Percentiles rank a stretch among this genome's conserved stretches.
Conservation (phyloP, 306 rosid genomes). For the Quercus berberidifolia region DNA sequence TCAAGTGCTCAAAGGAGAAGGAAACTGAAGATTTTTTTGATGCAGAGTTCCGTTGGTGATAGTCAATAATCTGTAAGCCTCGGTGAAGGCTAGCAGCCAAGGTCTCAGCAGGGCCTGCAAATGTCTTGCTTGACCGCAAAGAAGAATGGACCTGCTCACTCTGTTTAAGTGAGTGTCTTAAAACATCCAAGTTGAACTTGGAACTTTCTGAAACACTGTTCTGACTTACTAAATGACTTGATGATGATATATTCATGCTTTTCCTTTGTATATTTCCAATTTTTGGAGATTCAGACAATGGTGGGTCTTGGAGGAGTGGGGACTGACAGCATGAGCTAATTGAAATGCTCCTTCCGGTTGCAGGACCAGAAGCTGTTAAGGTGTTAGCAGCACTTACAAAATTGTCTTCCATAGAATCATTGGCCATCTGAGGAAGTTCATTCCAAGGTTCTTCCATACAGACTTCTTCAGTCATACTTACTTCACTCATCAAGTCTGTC, state of each 20-base stretch:
- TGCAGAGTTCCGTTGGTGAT: conserved; percentile 72
- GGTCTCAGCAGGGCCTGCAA: conserved; percentile 73
- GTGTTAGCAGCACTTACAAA: neutral
- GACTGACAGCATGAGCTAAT: conserved; percentile 50
- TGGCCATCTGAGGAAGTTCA: conserved; percentile 37
- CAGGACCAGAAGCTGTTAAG: conserved; percentile 40
- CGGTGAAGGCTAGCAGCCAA: conserved; percentile 95
- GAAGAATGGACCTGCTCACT: conserved; percentile 51
- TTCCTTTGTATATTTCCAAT: conserved; percentile 61
- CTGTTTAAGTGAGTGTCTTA: conserved; percentile 48
- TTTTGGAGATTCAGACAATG: conserved; percentile 84
- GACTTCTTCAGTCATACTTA: neutral
- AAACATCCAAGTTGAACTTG: conserved; percentile 41
- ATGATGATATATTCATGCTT: conserved; percentile 40
- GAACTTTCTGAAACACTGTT: conserved; percentile 49
- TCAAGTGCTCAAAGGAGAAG: conserved; percentile 76
- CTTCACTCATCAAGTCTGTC: conserved; percentile 19
- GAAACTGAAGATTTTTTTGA: conserved; percentile 62
- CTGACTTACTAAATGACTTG: conserved; percentile 53
- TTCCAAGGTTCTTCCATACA: conserved; percentile 20
- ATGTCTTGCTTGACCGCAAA: conserved; percentile 53
- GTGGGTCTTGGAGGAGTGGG: conserved; percentile 69
- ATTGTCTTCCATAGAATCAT: conserved; percentile 30
- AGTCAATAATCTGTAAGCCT: conserved; percentile 84
- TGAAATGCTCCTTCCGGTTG: conserved; percentile 50